A percentile compares a stretch with the other conserved stretches of the same genome.
These are phyloP conservation scores for Articulospora tetracladia DNA, from an alignment of 495 filamentous ascomycete genomes.

Conservation along the genomic window DNA sequence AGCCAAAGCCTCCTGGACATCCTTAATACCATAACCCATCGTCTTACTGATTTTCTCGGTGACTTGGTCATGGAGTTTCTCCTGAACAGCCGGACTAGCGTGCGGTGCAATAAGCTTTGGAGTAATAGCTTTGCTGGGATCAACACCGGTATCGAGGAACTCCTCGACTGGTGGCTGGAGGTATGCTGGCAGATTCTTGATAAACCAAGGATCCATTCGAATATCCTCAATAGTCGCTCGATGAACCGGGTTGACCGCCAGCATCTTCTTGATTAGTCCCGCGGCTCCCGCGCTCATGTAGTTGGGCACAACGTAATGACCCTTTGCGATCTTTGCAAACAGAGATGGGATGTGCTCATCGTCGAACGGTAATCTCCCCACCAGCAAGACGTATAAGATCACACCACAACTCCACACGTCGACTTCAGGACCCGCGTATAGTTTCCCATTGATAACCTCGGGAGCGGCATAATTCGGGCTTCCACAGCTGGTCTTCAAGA, in stretches of 20 bases:
- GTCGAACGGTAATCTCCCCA: conserved; percentile 90
- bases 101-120: conserved; percentile 71
- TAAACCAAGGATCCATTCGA: conserved; percentile 92
- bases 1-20: conserved; percentile 89
- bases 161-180: conserved; percentile 88
- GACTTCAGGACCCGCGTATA: conserved; percentile 96
- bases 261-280: conserved; percentile 83
- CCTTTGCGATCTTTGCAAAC: conserved; percentile 86
- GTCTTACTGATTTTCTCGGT: conserved; percentile 93
- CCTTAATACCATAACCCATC: conserved; percentile 93
- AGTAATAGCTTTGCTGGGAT: conserved; percentile 84
- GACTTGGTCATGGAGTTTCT: conserved; percentile 86
- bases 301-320: conserved; percentile 80
- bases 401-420: conserved; percentile 99
- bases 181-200: conserved; percentile 77
- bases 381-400: conserved; percentile 92
- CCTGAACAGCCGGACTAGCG: conserved; percentile 71
- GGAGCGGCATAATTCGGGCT: conserved; percentile 98
- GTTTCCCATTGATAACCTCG: conserved; percentile 95
- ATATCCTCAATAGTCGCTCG: conserved; percentile 92
- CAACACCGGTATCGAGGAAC: conserved; percentile 87
- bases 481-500: conserved; percentile 96
- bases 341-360: conserved; percentile 90
- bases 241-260: conserved; percentile 91
- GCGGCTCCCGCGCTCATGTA: conserved; percentile 87